Evolutionary conservation across 2,329 filamentous ascomycete species (phyloP).

Genomic region (Monosporascus sp.): DNA sequence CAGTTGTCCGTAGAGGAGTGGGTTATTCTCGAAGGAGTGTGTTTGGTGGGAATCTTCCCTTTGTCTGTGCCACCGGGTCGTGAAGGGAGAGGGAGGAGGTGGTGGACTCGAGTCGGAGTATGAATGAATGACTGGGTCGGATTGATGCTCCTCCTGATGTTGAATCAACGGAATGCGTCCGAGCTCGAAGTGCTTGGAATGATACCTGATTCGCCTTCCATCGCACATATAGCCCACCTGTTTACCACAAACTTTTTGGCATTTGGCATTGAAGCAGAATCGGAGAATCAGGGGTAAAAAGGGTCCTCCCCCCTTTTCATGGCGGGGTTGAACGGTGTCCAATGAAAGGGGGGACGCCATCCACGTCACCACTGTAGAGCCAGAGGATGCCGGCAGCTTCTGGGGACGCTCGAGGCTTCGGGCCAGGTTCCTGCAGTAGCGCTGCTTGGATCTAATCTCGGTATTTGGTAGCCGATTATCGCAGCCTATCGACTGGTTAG

Average conservation of each 20-base stretch:
- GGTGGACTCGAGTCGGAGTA: too few relatives aligned
- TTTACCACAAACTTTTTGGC: background rate
- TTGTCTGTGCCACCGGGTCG: background rate
- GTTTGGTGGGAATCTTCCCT: background rate
- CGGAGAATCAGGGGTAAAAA: too few relatives aligned
- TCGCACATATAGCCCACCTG: background rate
- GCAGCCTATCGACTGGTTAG: background rate
- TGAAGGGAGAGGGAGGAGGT: background rate
- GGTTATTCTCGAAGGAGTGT: background rate
- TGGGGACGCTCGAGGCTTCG: background rate
- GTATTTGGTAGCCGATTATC: background rate
- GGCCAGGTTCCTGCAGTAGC: slow-evolving; percentile 1
- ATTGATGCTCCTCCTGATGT: background rate
- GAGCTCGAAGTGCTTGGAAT: background rate
- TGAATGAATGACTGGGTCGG: background rate
- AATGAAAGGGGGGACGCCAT: too few relatives aligned
- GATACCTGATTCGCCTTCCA: background rate
- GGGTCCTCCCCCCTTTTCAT: too few relatives aligned
- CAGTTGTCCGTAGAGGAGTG: background rate
- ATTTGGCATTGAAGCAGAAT: background rate
- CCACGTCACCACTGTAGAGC: too few relatives aligned
- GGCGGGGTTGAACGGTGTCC: too few relatives aligned
- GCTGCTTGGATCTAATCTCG: background rate
- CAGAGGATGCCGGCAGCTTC: background rate
- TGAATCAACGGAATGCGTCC: background rate